Evolutionary conservation across 129 eudicot genomes (phyloP), one percentile per base, ranked within the genome.

Genomic region (Chrysanthemum lavandulifolium): DNA sequence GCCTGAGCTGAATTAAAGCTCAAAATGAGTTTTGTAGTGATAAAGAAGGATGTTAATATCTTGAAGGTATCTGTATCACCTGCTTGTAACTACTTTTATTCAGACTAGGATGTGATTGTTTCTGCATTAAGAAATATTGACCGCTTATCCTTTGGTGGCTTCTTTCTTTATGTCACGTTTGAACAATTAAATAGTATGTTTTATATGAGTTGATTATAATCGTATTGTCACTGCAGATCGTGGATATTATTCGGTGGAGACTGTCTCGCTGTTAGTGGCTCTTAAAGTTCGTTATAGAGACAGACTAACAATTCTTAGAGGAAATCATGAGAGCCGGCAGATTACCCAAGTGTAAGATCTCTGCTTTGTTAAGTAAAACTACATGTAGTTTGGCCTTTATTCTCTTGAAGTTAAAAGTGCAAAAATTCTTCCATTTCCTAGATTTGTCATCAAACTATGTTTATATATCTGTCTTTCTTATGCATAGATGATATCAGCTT

Each of bases 171-270:
- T 69, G 13, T 52, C 31, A 61, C 36, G 49, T 60, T 14, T 69
- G 64, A 52, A 51, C 47, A 43, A 19, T 68, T 68, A 61, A 76
- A 18, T 68, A 59, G 48, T 61, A 33, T 69, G 57, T 50, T 61
- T 70, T 40, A 48, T 7, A 45, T 57, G 13, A 6, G 2, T 62
- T 6, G 45, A 25, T 54, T 74, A 27, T 74, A 65, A 78, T 36
- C 48, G 13, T 70, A 54, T 29, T 70, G 56, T 58, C 19, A 62
- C 66, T 80, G 86, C 95, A 93, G 98, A 93, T 68, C 98, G 98
- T 72, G 98, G 98, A 40, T 93, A 93, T 83, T 93, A 93, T 77
- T 93, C 98, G 0, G 98, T 93, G 86, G 98, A 93, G 83, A 89
- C 96, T 0, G 98, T 93, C 70, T 82, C 98, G 54, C 89, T 89